Evolutionary conservation across 164 flowering plant genomes (phyloP), one percentile per base, ranked within the genome.

Genomic region (Cinnamomum micranthum): DNA sequence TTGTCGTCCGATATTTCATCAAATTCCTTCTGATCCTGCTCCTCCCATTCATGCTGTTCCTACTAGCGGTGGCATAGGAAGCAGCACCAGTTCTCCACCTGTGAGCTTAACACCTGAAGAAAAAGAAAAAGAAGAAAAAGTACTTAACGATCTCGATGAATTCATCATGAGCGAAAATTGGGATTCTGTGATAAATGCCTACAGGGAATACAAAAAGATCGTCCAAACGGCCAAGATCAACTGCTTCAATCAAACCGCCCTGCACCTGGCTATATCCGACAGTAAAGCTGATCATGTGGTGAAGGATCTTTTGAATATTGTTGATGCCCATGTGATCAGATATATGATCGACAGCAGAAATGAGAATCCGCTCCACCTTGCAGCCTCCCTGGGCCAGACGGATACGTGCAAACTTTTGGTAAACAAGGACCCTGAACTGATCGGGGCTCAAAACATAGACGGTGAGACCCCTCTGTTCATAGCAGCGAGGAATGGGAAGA

Each of bases 281-380:
- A 35, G 52, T 19, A 41, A 6, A 9, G 10, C 7, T 6, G 0
- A 24, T 24, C 25, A 24, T 24, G 25, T 24, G 25, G 25, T 24
- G 25, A 24, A 24, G 25, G 25, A 24, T 24, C 74, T 72, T 15
- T 50, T 72, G 66, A 20, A 17, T 22, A 2, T 6, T 10, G 31
- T 71, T 11, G 25, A 22, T 1, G 22, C n/a, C 20, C 22, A 0
- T 15, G 67, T 68, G 17, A 69, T 23, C 4, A 72, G 83, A 0
- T 9, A 22, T 11, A 62, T 71, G 0, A 15, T 17, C 22, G 78
- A 85, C 25, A 75, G 79, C 4, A 64, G 31, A 17, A 72, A 74
- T 14, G 69, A 79, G 60, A 82, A 78, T 4, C 74, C 78, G 6
- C 81, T 82, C 19, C 84, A 82, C 62, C 27, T 77, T 1, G 84